A percentile compares a stretch with the other conserved stretches of the same genome.
Evolutionary conservation across 768 basidiomycete genomes (phyloP).

Genomic region (Dictyophora rubrovolvata): DNA sequence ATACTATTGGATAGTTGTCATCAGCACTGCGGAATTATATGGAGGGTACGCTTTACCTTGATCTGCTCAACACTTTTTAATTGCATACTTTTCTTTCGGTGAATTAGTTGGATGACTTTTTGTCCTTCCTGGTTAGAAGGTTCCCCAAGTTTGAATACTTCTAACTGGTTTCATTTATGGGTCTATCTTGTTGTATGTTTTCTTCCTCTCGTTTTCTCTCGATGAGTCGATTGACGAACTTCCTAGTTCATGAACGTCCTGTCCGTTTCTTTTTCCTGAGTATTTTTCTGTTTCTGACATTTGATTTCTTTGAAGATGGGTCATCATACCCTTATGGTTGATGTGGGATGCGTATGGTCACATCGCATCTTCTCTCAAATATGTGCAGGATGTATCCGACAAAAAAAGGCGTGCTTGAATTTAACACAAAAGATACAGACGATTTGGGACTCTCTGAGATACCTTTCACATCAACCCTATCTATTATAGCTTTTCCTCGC

Average conservation of each 20-base stretch:
- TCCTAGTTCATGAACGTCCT: constrained; percentile 73
- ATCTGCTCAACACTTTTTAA: constrained; percentile 1
- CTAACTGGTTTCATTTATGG: constrained; percentile 65
- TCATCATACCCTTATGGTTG: constrained; percentile 61
- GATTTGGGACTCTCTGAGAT: too few relatives aligned
- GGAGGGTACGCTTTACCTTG: constrained; percentile 44
- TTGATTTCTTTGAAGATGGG: constrained; percentile 47
- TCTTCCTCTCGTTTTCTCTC: neutral
- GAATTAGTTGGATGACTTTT: constrained; percentile 73
- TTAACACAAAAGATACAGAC: too few relatives aligned
- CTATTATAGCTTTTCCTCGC: too few relatives aligned
- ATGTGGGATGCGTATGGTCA: constrained; percentile 71
- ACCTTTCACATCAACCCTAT: too few relatives aligned
- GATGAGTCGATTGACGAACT: neutral
- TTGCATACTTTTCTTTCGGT: neutral
- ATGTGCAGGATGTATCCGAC: constrained; percentile 12
- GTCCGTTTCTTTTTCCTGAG: constrained; percentile 31
- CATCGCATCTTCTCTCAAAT: constrained; percentile 52
- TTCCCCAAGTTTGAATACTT: constrained; percentile 59
- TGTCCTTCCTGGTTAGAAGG: constrained; percentile 79
- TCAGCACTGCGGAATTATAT: constrained; percentile 68
- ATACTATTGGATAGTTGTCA: constrained; percentile 68
- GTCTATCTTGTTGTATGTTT: constrained; percentile 65
- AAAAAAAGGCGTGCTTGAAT: constrained; percentile 14
- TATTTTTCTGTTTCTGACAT: constrained; percentile 1